phyloP scores from a whole-genome alignment of 345 rosid genomes.

The Xanthoceras sorbifolium region DNA sequence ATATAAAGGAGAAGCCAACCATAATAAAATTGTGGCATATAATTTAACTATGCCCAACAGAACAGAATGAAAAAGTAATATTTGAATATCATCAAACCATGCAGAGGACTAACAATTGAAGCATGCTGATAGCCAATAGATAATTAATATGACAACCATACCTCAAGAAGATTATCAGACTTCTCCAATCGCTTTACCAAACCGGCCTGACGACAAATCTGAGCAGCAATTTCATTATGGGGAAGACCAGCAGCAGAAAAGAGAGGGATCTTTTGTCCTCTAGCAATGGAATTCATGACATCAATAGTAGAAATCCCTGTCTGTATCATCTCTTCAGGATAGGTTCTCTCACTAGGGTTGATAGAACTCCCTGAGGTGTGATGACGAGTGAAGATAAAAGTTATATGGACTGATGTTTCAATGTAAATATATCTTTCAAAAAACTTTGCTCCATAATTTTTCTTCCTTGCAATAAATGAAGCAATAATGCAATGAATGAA shows the following conservation, averaged over 20 bases:
- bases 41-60: neutral
- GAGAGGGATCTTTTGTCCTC: slow-evolving; percentile 98
- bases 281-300: slow-evolving; percentile 97
- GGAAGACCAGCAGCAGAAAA: slow-evolving; percentile 99
- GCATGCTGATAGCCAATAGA: neutral
- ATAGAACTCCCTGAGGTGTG: slow-evolving; percentile 75
- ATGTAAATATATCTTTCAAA: slow-evolving; percentile 11
- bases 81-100: slow-evolving; percentile 1
- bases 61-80: neutral
- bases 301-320: slow-evolving; percentile 98
- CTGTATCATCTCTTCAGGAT: slow-evolving; percentile 98
- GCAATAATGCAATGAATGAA: neutral
- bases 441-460: neutral
- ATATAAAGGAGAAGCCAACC: neutral
- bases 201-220: slow-evolving; percentile 99
- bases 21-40: neutral
- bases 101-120: neutral
- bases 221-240: slow-evolving; percentile 98
- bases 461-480: neutral
- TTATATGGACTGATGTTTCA: neutral
- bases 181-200: slow-evolving; percentile 93
- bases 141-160: slow-evolving; percentile 19
- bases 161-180: slow-evolving; percentile 74
- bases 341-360: slow-evolving; percentile 98
- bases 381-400: slow-evolving; percentile 15